Evolutionary conservation across 768 basidiomycete genomes (phyloP).

Genomic region (Leccinum olivaceopallidum): DNA sequence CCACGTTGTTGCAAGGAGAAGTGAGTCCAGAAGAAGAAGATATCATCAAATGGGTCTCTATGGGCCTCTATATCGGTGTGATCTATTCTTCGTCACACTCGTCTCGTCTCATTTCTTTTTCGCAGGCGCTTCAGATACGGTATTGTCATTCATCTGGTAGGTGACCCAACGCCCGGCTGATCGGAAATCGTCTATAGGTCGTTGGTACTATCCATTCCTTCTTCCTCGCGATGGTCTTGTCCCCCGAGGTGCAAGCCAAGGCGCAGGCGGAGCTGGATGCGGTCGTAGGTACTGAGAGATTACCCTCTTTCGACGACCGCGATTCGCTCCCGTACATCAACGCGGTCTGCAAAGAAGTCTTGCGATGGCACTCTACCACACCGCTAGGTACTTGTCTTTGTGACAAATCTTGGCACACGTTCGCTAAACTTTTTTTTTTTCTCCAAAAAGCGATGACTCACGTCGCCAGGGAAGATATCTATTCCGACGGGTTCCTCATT

Average conservation of each 20-base stretch:
- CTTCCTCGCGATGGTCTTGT: constrained; percentile 27
- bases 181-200: background rate
- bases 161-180: background rate
- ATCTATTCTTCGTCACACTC: background rate
- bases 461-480: constrained; percentile 22
- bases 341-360: constrained; percentile 27
- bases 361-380: constrained; percentile 23
- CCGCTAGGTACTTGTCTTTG: constrained; percentile 25
- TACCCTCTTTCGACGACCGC: constrained; percentile 23
- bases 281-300: constrained; percentile 21
- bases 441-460: constrained; percentile 15
- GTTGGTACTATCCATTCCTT: constrained; percentile 21
- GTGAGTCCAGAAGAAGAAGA: constrained; percentile 21
- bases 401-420: background rate
- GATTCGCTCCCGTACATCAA: constrained; percentile 28
- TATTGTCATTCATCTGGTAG: background rate
- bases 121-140: background rate
- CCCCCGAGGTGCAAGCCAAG: constrained; percentile 25
- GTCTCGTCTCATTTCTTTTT: background rate
- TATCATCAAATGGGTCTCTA: constrained; percentile 21
- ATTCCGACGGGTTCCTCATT: constrained; percentile 15
- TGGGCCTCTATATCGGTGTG: constrained; percentile 11
- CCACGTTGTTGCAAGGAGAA: constrained; percentile 13
- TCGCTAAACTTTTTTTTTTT: background rate
- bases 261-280: constrained; percentile 28